These are phyloP conservation scores for Cadophora sp. DNA, from an alignment of 2,329 filamentous ascomycete genomes.

Conservation along the genomic window DNA sequence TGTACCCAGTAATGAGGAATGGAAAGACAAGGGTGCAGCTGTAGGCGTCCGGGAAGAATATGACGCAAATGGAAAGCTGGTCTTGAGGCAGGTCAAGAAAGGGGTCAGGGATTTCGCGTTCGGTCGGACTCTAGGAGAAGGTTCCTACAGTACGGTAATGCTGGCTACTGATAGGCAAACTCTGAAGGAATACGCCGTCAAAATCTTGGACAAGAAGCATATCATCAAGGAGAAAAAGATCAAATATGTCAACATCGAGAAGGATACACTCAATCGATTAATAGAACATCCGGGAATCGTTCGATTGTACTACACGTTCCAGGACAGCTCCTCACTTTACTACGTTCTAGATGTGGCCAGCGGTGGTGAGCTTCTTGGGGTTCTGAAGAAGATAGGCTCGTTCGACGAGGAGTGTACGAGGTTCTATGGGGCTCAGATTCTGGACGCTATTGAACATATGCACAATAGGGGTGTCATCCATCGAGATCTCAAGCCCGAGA, in stretches of 20 bases:
- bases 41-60: slow-evolving; percentile 82
- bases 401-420: slow-evolving; percentile 94
- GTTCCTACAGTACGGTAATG: slow-evolving; percentile 96
- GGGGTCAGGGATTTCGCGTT: slow-evolving; percentile 97
- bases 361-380: slow-evolving; percentile 88
- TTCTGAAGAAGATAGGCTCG: slow-evolving; percentile 91
- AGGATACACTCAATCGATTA: slow-evolving; percentile 93
- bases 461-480: slow-evolving; percentile 95
- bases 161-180: slow-evolving; percentile 93
- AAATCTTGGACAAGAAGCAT: slow-evolving; percentile 96
- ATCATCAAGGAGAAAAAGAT: slow-evolving; percentile 99
- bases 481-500: slow-evolving; percentile 95
- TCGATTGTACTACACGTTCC: slow-evolving; percentile 97
- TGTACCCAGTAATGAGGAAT: slow-evolving; percentile 78
- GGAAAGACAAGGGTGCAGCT: slow-evolving; percentile 95
- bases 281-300: slow-evolving; percentile 98
- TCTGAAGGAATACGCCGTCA: slow-evolving; percentile 95
- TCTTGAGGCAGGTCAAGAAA: slow-evolving; percentile 89
- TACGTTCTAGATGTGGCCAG: slow-evolving; percentile 95
- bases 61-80: slow-evolving; percentile 82
- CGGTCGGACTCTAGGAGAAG: slow-evolving; percentile 88
- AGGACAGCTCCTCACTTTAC: slow-evolving; percentile 94
- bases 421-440: slow-evolving; percentile 94
- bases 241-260: slow-evolving; percentile 99
- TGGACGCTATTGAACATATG: slow-evolving; percentile 98